A percentile compares a stretch with the other conserved stretches of the same genome.
These are phyloP conservation scores for Coemansia umbellata DNA, from an alignment of 192 early-diverging fungal species.

Conservation along the genomic window DNA sequence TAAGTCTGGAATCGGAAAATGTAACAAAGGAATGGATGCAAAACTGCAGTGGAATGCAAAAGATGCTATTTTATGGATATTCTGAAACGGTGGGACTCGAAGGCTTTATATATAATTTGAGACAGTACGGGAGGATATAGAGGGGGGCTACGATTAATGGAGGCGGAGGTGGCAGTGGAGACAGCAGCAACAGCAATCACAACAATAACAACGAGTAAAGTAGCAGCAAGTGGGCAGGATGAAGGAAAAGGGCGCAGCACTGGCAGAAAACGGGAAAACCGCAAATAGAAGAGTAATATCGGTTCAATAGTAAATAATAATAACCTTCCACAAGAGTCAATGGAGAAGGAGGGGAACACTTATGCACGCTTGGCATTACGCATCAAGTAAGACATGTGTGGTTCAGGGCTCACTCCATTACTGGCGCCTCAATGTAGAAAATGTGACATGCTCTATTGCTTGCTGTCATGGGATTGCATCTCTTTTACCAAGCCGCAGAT, in stretches of 20 bases:
- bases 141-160: too few relatives aligned
- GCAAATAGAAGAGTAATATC: too few relatives aligned
- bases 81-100: constrained; percentile 29
- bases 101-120: constrained; percentile 10
- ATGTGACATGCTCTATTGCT: background rate
- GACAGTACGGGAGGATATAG: background rate
- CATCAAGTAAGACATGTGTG: constrained; percentile 26
- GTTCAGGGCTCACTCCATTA: constrained; percentile 14
- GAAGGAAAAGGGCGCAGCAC: too few relatives aligned
- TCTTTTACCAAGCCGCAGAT: too few relatives aligned
- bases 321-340: too few relatives aligned
- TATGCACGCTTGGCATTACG: background rate
- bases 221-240: too few relatives aligned
- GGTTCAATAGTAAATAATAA: too few relatives aligned
- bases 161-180: background rate
- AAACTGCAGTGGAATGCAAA: too few relatives aligned
- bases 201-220: too few relatives aligned
- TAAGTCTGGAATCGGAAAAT: background rate
- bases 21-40: background rate
- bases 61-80: constrained; percentile 10
- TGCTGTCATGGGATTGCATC: too few relatives aligned
- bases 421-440: background rate
- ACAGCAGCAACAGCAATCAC: background rate
- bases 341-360: too few relatives aligned
- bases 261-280: too few relatives aligned